Evolutionary conservation across 345 rosid species (phyloP), one percentile per base, ranked within the genome.

Genomic region (Eucalyptus cloeziana): DNA sequence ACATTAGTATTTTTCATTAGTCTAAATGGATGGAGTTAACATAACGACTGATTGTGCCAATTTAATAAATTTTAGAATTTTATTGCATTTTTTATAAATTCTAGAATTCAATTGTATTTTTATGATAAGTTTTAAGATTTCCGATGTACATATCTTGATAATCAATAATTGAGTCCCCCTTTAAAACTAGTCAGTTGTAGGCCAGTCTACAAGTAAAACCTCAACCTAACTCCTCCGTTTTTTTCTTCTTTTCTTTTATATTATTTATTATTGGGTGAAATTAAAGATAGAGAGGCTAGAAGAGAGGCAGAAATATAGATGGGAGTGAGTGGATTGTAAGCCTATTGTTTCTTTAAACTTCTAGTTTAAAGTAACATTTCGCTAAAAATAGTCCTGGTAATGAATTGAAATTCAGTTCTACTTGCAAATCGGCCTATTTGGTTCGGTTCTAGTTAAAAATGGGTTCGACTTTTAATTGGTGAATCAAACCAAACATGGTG

Each of bases 121-220:
- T 24, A 1, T 56, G 10, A 56, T 24, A 56, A 56, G 6, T 56
- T 56, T 10, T 24, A 56, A 56, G 13, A 56, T 21, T 56, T 56
- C 1, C 0, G 4, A 6, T 56, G 1, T 24, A 56, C 30, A 24
- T 24, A 56, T 56, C 2, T 0, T 56, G 1, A 0, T 56, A 21
- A 56, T 56, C 27, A 22, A 56, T 56, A 24, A 56, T 24, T 24
- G 13, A 27, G 31, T 12, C 8, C 16, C 16, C 31, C 15, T 60
- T 60, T 5, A 2, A n/a, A n/a, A 64, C 40, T 30, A n/a, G 10
- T 64, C 2, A 14, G 14, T 0, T 3, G 5, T 64, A 64, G 76
- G 31, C 19, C 1, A 8, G 10, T 64, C 37, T 64, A 3, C 40
- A 7, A 64, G 76, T n/a, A 64, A 3, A 64, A 64, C 21, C 2